Conservation (phyloP, 2,329 filamentous ascomycete species). For the Arthroderma sp. region DNA sequence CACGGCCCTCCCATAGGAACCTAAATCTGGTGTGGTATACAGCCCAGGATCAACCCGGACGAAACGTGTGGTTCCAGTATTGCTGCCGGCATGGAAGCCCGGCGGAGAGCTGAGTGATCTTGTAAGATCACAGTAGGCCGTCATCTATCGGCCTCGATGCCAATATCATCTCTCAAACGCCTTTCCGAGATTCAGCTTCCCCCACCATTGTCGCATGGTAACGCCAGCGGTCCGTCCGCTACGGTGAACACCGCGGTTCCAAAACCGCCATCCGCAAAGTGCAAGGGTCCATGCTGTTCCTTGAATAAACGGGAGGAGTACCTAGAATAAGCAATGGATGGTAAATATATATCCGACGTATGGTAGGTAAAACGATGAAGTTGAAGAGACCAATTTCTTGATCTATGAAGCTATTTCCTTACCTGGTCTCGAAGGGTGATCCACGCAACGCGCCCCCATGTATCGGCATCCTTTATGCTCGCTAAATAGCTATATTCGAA, state of each 20-base stretch:
- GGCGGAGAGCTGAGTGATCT: background rate
- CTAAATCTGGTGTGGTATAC: too few species aligned
- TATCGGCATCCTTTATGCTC: slow-evolving; percentile 68
- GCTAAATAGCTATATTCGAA: slow-evolving; percentile 98
- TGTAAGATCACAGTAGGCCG: background rate
- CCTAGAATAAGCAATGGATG: slow-evolving; percentile 31
- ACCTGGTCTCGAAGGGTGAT: slow-evolving; percentile 88
- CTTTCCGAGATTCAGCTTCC: slow-evolving; percentile 80
- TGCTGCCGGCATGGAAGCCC: too few species aligned
- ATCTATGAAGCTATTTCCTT: slow-evolving; percentile 8
- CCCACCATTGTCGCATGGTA: slow-evolving; percentile 82
- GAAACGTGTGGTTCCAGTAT: too few species aligned
- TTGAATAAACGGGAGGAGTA: slow-evolving; percentile 76
- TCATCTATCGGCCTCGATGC: background rate
- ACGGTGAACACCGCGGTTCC: slow-evolving; percentile 68
- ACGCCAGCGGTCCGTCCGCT: slow-evolving; percentile 66
- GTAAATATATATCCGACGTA: background rate
- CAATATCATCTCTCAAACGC: slow-evolving; percentile 36
- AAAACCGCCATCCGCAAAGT: slow-evolving; percentile 76
- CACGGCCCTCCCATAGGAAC: too few species aligned
- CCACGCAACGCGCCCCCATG: slow-evolving; percentile 64
- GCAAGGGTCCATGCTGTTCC: slow-evolving; percentile 79
- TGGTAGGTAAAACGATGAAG: too few species aligned
- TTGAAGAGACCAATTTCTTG: too few species aligned
- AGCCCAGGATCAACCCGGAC: too few species aligned